Conservation (phyloP, 805 yeast species). For the Ogataea ganodermae region DNA sequence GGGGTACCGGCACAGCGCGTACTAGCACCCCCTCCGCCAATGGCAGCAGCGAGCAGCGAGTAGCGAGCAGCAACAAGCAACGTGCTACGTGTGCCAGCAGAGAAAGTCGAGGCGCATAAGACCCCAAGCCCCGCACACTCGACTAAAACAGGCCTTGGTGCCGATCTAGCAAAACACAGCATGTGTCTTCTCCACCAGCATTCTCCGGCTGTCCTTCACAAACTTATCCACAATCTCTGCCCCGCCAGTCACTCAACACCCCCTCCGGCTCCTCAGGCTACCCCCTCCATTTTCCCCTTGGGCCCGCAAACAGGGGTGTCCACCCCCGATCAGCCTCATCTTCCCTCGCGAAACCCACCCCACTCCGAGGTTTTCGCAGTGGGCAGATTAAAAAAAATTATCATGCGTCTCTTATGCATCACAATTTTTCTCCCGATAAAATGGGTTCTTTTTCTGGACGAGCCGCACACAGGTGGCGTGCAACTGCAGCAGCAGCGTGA, state of each 20-base stretch:
- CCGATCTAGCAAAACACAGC: too few species aligned
- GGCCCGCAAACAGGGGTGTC: neutral
- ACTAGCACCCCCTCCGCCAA: neutral
- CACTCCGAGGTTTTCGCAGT: neutral
- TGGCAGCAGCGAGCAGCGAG: too few species aligned
- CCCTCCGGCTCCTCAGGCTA: neutral
- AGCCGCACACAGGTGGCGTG: constrained; percentile 6
- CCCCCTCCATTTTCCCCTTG: neutral
- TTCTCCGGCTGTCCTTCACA: neutral
- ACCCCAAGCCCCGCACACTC: too few species aligned
- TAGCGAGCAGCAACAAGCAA: too few species aligned
- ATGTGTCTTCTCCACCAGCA: neutral
- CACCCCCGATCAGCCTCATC: neutral
- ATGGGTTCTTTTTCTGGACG: neutral
- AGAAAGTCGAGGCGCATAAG: too few species aligned
- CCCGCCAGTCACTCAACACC: neutral
- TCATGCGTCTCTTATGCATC: neutral
- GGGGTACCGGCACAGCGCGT: neutral
- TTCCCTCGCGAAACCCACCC: neutral
- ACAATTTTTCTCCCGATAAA: neutral
- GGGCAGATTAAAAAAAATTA: constrained; percentile 1
- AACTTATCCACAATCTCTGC: neutral
- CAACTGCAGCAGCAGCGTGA: neutral
- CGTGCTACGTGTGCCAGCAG: too few species aligned
- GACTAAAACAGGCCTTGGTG: too few species aligned